A percentile compares a stretch with the other conserved stretches of the same genome.
Evolutionary conservation across 2,329 filamentous ascomycete genomes (phyloP).

Genomic region (Falciphora oryzae): DNA sequence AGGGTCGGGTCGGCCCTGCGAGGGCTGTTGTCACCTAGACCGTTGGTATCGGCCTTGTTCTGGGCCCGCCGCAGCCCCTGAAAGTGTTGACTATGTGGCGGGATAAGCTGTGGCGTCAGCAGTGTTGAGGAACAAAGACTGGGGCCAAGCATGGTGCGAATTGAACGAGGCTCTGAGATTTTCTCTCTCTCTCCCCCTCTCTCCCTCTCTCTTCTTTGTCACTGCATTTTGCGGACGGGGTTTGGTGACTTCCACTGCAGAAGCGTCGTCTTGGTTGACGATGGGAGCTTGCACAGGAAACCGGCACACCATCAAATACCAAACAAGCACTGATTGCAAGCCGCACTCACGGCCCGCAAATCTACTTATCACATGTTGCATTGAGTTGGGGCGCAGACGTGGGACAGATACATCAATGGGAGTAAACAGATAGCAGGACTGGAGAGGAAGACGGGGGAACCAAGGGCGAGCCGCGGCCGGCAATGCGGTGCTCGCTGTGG

Average conservation of each 20-base stretch:
- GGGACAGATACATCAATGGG: neutral
- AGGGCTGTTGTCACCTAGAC: slow-evolving; percentile 24
- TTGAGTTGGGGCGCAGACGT: neutral
- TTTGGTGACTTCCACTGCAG: neutral
- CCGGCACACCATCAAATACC: neutral
- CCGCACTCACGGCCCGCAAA: neutral
- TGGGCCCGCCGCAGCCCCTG: slow-evolving; percentile 52
- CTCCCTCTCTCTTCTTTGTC: neutral
- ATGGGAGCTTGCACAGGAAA: too few relatives aligned
- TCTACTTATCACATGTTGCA: neutral
- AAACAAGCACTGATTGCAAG: neutral
- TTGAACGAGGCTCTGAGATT: neutral
- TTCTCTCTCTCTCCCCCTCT: neutral
- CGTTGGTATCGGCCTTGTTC: slow-evolving; percentile 42
- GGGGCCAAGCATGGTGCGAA: neutral
- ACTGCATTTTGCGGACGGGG: neutral
- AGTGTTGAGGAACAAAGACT: neutral
- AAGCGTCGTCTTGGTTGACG: neutral
- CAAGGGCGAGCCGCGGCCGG: too few relatives aligned
- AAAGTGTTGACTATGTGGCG: slow-evolving; percentile 48
- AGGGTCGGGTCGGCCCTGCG: slow-evolving; percentile 42
- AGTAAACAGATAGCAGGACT: neutral
- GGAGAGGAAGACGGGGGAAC: too few relatives aligned
- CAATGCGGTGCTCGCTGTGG: too few relatives aligned
- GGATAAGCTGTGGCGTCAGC: neutral